These are phyloP conservation scores for Aquanectria penicillioides DNA, from an alignment of 2,329 filamentous ascomycete species.

Conservation along the genomic window DNA sequence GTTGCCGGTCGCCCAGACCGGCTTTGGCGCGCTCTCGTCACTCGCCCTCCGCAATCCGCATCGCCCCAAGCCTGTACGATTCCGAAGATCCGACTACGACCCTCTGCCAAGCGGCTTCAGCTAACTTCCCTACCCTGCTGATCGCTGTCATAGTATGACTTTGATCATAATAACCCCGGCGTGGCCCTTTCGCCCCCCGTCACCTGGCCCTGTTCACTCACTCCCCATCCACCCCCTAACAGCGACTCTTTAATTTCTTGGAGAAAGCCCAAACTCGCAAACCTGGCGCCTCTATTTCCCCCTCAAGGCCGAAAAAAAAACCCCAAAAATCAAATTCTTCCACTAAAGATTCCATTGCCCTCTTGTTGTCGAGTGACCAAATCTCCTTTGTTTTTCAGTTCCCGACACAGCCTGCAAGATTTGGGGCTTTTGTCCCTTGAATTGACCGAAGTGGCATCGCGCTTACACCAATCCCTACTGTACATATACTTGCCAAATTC, in stretches of 20 bases:
- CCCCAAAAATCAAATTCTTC: too few species aligned
- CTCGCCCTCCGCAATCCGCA: constrained; percentile 7
- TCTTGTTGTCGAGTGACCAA: constrained; percentile 17
- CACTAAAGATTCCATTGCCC: neutral
- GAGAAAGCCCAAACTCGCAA: constrained; percentile 1
- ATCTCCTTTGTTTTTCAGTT: constrained; percentile 2
- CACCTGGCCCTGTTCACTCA: constrained; percentile 19
- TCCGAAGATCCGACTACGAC: constrained; percentile 39
- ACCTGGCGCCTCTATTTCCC: neutral
- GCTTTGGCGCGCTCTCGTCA: constrained; percentile 13
- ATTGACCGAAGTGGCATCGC: constrained; percentile 37
- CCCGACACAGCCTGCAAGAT: constrained; percentile 21
- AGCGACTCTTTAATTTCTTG: constrained; percentile 35
- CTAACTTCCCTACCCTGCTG: constrained; percentile 25
- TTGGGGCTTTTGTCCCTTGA: constrained; percentile 30
- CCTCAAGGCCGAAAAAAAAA: neutral
- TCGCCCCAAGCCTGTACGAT: constrained; percentile 22
- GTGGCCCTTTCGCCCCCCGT: constrained; percentile 15
- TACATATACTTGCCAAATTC: constrained; percentile 35
- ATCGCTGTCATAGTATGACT: constrained; percentile 34
- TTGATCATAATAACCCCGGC: constrained; percentile 33
- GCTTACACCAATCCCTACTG: constrained; percentile 35
- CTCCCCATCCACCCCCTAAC: constrained; percentile 23
- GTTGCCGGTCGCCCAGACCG: too few species aligned
- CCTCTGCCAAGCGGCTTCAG: constrained; percentile 32